Evolutionary conservation across 257 asterid species (phyloP).

Genomic region (Penstemon newberryi): DNA sequence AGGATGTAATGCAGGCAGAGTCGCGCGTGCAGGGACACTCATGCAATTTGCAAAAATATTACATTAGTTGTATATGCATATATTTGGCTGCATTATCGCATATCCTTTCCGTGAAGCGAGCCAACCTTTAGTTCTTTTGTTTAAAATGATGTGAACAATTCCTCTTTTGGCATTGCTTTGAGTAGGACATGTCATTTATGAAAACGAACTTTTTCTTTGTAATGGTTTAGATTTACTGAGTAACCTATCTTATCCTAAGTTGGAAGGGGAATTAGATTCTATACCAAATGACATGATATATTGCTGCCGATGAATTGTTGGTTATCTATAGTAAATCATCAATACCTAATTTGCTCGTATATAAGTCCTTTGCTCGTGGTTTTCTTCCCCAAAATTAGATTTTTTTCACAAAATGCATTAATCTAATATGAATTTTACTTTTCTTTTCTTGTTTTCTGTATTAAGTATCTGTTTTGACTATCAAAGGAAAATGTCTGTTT

Average conservation of each 20-base stretch:
- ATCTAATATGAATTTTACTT: not conserved
- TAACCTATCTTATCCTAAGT: not conserved
- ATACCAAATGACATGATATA: not conserved
- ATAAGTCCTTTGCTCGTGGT: not conserved
- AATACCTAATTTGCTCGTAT: too few species aligned
- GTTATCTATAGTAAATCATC: not conserved
- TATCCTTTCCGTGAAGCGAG: not conserved
- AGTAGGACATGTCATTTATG: not conserved
- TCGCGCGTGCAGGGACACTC: not conserved
- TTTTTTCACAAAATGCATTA: not conserved
- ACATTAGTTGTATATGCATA: not conserved
- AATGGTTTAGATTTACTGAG: not conserved
- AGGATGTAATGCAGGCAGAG: not conserved
- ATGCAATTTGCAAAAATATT: not conserved
- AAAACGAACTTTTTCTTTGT: too few species aligned
- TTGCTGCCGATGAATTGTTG: not conserved
- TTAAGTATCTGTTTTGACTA: not conserved
- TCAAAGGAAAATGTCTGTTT: not conserved
- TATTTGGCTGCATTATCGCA: not conserved
- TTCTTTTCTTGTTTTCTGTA: not conserved
- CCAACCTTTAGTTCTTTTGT: constrained; percentile 8
- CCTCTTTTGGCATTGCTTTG: not conserved
- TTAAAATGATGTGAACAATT: not conserved
- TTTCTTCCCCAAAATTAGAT: not conserved
- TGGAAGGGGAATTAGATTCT: not conserved